Evolutionary conservation across 179 eudicot species (phyloP).

Genomic region (Heliamphora pulchella): DNA sequence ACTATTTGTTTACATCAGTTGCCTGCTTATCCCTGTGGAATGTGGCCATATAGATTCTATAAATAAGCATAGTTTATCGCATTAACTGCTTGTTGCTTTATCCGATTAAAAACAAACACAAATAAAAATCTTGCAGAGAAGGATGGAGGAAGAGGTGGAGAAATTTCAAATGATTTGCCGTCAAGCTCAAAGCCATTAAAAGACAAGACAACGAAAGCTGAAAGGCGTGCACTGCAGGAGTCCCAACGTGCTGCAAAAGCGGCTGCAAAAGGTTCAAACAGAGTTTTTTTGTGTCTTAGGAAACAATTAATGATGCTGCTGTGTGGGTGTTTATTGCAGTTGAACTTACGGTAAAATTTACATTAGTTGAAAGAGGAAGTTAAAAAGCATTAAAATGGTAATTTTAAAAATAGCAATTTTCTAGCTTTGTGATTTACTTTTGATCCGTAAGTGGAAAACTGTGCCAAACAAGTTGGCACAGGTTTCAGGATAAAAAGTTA

Average conservation of each 20-base stretch:
- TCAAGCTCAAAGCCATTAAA: conserved; percentile 45
- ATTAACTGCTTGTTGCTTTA: conserved; percentile 3
- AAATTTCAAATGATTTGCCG: conserved; percentile 32
- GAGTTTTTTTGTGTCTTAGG: neutral
- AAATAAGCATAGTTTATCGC: neutral
- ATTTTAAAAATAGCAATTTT: no score
- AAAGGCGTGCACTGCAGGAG: conserved; percentile 90
- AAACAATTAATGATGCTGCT: neutral
- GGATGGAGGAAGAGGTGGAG: conserved; percentile 29
- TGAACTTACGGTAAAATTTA: no score
- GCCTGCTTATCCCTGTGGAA: neutral
- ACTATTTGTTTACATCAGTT: neutral
- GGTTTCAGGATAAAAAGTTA: no score
- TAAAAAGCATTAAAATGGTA: no score
- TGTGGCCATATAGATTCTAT: neutral
- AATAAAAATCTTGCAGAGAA: conserved; percentile 26
- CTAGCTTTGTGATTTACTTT: no score
- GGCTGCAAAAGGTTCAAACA: conserved; percentile 51
- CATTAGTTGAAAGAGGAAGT: no score
- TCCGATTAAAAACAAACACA: neutral
- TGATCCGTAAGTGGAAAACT: no score
- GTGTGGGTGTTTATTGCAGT: no score
- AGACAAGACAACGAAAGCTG: conserved; percentile 81
- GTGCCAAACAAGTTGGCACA: no score
- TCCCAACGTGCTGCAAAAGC: conserved; percentile 94